phyloP scores from a whole-genome alignment of 192 early-diverging fungal genomes.

The Polychytrium aggregatum region DNA sequence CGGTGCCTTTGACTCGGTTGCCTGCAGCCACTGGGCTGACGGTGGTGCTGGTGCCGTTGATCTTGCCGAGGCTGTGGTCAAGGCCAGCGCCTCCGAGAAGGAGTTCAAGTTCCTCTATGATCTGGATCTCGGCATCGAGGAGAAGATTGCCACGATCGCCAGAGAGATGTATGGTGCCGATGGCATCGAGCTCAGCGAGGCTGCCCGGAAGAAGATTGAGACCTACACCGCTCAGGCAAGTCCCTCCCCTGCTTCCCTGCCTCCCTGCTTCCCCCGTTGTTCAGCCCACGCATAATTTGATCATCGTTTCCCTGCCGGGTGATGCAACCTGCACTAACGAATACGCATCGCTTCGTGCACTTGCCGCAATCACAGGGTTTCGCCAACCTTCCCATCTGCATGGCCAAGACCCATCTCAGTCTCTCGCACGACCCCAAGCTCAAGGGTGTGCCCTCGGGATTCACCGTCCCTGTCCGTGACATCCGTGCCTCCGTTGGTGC shows the following conservation, averaged over 20 bases:
- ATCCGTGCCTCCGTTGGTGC: constrained; percentile 91
- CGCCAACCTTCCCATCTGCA: constrained; percentile 84
- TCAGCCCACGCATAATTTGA: background rate
- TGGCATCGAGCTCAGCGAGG: constrained; percentile 72
- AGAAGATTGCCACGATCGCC: constrained; percentile 88
- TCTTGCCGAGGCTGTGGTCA: constrained; percentile 73
- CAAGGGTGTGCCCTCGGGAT: constrained; percentile 86
- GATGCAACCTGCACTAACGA: constrained; percentile 2
- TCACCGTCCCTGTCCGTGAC: constrained; percentile 87
- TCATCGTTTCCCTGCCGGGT: too few species aligned
- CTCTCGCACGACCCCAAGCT: constrained; percentile 85
- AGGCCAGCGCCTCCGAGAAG: constrained; percentile 38
- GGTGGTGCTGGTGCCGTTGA: constrained; percentile 84
- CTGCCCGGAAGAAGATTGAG: constrained; percentile 81
- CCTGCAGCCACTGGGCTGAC: constrained; percentile 89
- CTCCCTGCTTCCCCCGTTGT: too few species aligned
- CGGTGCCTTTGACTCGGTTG: constrained; percentile 76
- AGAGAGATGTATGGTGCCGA: constrained; percentile 92
- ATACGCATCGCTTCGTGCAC: background rate
- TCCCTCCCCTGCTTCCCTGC: too few species aligned
- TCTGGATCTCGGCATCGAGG: constrained; percentile 58
- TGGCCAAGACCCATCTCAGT: constrained; percentile 97
- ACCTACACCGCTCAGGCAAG: constrained; percentile 64
- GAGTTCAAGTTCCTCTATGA: constrained; percentile 87
- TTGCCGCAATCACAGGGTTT: constrained; percentile 50